Base-by-base conservation (phyloP, 202 grass and related monocot species). In the Digitaria exilis region DNA sequence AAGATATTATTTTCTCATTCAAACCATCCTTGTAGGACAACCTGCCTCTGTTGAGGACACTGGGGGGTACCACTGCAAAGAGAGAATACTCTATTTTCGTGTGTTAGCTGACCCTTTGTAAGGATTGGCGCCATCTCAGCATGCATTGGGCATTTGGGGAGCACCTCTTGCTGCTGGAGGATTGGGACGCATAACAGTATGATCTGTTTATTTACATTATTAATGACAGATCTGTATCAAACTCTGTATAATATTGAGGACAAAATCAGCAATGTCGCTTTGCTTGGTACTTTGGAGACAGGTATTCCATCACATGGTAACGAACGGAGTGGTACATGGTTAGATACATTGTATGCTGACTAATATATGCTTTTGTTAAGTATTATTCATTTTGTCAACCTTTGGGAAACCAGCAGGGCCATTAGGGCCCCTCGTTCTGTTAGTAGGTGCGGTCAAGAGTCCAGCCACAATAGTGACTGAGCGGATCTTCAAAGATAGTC, bases 231-330 rank as follows among this genome's bases (percentile, higher is more conserved):
- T 84, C 84, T 77, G 84, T 90, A 90, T 90, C 84, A 80, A 60
- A 81, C 39, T 65, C 76, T 24, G 71, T 90, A 84, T 84, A 77
- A 76, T 87, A 90, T 90, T 39, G 42, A 37, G 80, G 70, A 84
- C 28, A 81, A 84, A 81, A 87, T 90, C 89, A 69, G 63, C 75
- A 14, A 70, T 90, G 89, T 90, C 81, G 69, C 76, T 90, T 77
- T 90, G 89, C 89, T 87, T 84, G 80, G 84, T 87, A 77, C 84
- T 90, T 90, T 87, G 89, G 80, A 84, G 84, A 90, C 89, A 90
- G 24, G 80, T 76, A 80, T 77, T 87, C 80, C 56, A 32, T 84
- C 89, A 90, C 84, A 90, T 87, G 84, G 89, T 84, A 65, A 64
- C 76, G 70, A 75, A 52, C 35, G 24, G 67, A 58, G 55, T 25